These are phyloP conservation scores for Lodderomyces beijingensis DNA, from an alignment of 1,139 yeast species.

Conservation along the genomic window DNA sequence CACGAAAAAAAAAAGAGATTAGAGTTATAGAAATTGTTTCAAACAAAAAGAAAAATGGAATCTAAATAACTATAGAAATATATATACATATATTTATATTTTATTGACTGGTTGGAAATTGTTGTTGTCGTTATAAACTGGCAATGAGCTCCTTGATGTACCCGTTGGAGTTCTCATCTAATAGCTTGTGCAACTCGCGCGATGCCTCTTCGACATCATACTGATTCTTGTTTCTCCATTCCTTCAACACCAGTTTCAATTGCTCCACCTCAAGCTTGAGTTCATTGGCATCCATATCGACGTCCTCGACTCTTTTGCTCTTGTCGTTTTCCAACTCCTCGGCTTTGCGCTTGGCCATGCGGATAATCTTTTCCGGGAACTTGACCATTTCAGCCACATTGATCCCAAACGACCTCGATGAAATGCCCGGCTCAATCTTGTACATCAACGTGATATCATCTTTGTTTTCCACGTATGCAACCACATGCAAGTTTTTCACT, in stretches of 20 bases:
- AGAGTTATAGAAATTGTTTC: too few relatives aligned
- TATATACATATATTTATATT: too few relatives aligned
- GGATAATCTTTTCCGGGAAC: slow-evolving; percentile 82
- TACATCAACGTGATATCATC: slow-evolving; percentile 84
- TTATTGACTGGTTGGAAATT: too few relatives aligned
- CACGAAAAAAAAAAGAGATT: neutral
- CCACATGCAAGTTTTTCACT: slow-evolving; percentile 83
- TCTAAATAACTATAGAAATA: too few relatives aligned
- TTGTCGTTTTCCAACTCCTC: slow-evolving; percentile 70
- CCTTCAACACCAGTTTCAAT: slow-evolving; percentile 51
- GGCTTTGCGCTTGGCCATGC: slow-evolving; percentile 95
- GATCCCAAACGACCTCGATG: slow-evolving; percentile 94
- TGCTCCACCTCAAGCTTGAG: slow-evolving; percentile 44
- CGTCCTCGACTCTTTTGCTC: too few relatives aligned
- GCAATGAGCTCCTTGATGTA: slow-evolving; percentile 36
- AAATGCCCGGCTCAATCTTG: slow-evolving; percentile 86
- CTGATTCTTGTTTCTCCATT: slow-evolving; percentile 45
- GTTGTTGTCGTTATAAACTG: slow-evolving; percentile 8
- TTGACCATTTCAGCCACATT: slow-evolving; percentile 95
- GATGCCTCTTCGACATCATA: slow-evolving; percentile 10
- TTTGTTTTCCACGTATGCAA: slow-evolving; percentile 57
- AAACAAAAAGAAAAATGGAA: too few relatives aligned
- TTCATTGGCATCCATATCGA: slow-evolving; percentile 45
- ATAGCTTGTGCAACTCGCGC: slow-evolving; percentile 4
- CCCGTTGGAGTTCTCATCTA: slow-evolving; percentile 21